Evolutionary conservation across 495 filamentous ascomycete genomes (phyloP).

Genomic region (Schizothecium vesticola): DNA sequence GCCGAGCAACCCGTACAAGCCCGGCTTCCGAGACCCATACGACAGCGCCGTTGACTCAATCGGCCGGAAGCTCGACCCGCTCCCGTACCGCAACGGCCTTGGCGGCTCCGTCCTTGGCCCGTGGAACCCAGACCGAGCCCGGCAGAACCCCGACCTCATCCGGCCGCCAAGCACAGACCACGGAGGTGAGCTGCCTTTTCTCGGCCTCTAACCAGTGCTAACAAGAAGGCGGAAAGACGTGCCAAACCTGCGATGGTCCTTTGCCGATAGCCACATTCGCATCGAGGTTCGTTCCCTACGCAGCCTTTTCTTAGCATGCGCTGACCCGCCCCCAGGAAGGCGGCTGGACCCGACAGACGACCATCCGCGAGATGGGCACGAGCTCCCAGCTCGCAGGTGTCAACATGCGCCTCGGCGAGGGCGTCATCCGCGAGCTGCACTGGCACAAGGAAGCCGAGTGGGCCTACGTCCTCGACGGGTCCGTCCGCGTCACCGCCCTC

Average conservation of each 20-base stretch:
- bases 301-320: not conserved
- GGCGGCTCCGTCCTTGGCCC: conserved; percentile 61
- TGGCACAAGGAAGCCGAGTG: conserved; percentile 72
- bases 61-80: conserved; percentile 52
- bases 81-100: conserved; percentile 60
- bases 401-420: conserved; percentile 62
- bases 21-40: conserved; percentile 38
- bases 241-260: conserved; percentile 62
- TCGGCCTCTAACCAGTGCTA: not conserved
- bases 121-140: conserved; percentile 56
- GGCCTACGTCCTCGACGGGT: conserved; percentile 59
- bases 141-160: conserved; percentile 59
- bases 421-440: conserved; percentile 67
- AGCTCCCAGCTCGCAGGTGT: conserved; percentile 60
- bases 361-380: conserved; percentile 52
- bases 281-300: conserved; percentile 46
- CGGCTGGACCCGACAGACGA: conserved; percentile 65
- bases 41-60: conserved; percentile 51
- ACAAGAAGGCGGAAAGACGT: conserved; percentile 23
- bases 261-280: conserved; percentile 60
- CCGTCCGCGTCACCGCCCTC: conserved; percentile 57
- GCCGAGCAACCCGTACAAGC: conserved; percentile 35
- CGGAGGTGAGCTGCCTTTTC: conserved; percentile 31
- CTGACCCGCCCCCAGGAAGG: conserved; percentile 45
- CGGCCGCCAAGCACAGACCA: conserved; percentile 61